A percentile compares a stretch with the other conserved stretches of the same genome.
Evolutionary conservation across 176 grass and related monocot species (phyloP).

Genomic region (Alloteropsis semialata): DNA sequence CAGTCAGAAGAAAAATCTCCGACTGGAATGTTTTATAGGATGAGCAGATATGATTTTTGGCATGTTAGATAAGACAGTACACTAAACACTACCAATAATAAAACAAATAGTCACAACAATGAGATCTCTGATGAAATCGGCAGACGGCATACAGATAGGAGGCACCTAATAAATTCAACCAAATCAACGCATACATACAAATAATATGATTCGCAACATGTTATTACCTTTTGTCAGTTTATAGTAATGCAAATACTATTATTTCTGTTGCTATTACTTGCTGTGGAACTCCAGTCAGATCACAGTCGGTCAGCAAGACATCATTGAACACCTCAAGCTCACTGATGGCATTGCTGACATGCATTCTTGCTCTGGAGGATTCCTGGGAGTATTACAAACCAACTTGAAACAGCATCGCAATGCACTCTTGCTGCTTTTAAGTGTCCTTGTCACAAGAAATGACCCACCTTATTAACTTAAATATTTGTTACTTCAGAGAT

Average conservation of each 20-base stretch:
- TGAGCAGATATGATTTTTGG: background rate
- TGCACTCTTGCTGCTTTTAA: background rate
- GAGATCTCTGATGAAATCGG: background rate
- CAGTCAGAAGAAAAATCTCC: background rate
- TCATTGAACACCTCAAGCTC: background rate
- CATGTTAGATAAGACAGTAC: background rate
- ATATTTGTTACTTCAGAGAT: background rate
- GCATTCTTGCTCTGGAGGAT: background rate
- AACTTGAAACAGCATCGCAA: background rate
- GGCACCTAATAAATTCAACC: background rate
- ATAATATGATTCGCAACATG: background rate
- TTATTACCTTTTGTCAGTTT: too few relatives aligned
- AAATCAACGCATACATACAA: background rate
- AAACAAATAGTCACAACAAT: background rate
- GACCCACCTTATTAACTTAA: too few relatives aligned
- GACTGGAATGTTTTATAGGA: background rate
- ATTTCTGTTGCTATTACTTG: too few relatives aligned
- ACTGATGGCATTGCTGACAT: background rate
- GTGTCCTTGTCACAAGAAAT: background rate
- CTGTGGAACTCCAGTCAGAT: background rate
- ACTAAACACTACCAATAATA: background rate
- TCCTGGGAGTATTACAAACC: background rate
- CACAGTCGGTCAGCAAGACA: background rate
- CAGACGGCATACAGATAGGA: background rate
- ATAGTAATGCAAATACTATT: background rate